Percentiles rank a stretch among this genome's conserved stretches.
phyloP scores from a whole-genome alignment of 2,329 filamentous ascomycete genomes.

The Xylaria sp. region DNA sequence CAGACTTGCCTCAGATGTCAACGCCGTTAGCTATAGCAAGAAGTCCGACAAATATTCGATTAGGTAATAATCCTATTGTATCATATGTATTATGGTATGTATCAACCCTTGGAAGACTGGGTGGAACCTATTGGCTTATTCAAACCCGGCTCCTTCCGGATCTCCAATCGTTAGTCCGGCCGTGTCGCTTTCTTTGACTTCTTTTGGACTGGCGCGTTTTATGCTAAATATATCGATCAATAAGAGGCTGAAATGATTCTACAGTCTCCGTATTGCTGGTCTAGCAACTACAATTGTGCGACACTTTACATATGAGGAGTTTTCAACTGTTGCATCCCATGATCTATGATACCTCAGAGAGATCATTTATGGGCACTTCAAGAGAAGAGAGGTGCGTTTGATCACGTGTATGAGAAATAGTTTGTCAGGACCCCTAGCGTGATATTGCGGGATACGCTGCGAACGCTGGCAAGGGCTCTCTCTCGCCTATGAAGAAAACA shows the following conservation, averaged over 20 bases:
- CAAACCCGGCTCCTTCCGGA: neutral
- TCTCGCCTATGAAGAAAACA: neutral
- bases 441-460: neutral
- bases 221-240: constrained; percentile 10
- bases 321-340: neutral
- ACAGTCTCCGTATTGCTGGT: neutral
- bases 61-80: neutral
- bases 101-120: neutral
- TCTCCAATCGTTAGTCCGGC: neutral
- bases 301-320: neutral
- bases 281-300: neutral
- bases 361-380: too few relatives aligned
- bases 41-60: neutral
- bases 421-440: neutral
- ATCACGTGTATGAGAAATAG: neutral
- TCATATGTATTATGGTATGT: neutral
- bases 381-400: neutral
- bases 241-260: neutral
- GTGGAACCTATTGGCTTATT: neutral
- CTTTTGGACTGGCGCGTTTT: neutral
- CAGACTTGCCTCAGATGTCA: too few relatives aligned
- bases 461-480: neutral
- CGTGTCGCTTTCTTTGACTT: neutral
- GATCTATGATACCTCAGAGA: neutral
- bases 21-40: neutral